phyloP scores from a whole-genome alignment of 2,329 filamentous ascomycete genomes.

The Claviceps digitariae region DNA sequence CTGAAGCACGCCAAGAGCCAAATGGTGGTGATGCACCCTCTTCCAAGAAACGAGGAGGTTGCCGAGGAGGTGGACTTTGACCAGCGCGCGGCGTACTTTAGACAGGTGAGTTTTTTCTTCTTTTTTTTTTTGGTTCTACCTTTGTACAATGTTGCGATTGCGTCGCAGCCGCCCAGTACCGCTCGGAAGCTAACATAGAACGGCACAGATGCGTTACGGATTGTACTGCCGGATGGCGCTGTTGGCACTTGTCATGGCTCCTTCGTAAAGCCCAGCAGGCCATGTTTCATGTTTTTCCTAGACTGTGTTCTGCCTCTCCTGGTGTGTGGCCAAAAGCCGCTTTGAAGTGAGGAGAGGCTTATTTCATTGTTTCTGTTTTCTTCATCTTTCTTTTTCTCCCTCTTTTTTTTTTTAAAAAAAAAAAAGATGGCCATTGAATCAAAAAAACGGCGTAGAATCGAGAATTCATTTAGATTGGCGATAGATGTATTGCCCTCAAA shows the following conservation, averaged over 20 bases:
- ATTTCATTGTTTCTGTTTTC: too few species aligned
- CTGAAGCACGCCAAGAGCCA: slow-evolving; percentile 83
- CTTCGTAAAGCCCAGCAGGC: slow-evolving; percentile 7
- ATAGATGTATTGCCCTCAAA: slow-evolving; percentile 1
- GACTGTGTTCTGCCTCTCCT: neutral
- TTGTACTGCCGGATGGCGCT: slow-evolving; percentile 97
- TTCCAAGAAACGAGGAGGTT: slow-evolving; percentile 88
- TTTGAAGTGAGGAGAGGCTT: neutral
- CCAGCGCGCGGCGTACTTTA: slow-evolving; percentile 91
- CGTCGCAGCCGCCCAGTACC: neutral
- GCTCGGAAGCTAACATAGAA: neutral
- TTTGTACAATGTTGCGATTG: neutral
- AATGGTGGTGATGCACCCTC: slow-evolving; percentile 90
- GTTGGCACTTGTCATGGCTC: slow-evolving; percentile 74
- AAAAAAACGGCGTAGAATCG: slow-evolving; percentile 2
- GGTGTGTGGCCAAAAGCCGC: neutral
- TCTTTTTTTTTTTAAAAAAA: neutral
- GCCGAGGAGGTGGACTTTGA: slow-evolving; percentile 96
- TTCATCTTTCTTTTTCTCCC: neutral
- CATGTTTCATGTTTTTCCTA: neutral
- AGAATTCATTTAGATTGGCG: neutral
- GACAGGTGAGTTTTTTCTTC: slow-evolving; percentile 64
- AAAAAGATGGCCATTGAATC: neutral
- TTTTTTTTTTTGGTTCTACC: neutral
- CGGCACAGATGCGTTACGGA: slow-evolving; percentile 78